Conservation (phyloP, 805 yeast species). For the Ogataea henricii region DNA sequence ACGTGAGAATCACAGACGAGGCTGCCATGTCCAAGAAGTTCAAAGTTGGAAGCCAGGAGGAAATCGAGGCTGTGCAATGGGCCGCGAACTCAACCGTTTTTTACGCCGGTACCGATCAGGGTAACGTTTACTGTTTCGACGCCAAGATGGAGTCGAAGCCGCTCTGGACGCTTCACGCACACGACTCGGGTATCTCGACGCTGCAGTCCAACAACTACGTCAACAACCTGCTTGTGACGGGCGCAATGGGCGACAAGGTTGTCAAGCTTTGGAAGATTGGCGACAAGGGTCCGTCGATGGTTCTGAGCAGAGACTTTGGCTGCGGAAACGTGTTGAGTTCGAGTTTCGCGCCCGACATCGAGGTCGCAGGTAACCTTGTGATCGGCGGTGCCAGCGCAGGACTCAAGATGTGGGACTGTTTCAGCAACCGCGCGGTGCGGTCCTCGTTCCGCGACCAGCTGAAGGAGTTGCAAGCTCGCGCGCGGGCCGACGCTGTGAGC, state of each 20-base stretch:
- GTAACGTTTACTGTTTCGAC: conserved; percentile 87
- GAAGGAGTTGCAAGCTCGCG: conserved; percentile 51
- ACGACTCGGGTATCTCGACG: conserved; percentile 89
- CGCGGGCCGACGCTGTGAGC: conserved; percentile 56
- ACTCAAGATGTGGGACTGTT: conserved; percentile 90
- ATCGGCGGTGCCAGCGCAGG: conserved; percentile 87
- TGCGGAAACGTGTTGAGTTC: conserved; percentile 88
- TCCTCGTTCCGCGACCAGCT: conserved; percentile 63
- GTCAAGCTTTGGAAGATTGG: conserved; percentile 85
- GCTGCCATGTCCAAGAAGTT: conserved; percentile 62
- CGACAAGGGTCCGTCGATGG: conserved; percentile 68
- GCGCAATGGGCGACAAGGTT: conserved; percentile 87
- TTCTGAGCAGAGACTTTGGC: conserved; percentile 86
- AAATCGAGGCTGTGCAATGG: conserved; percentile 83
- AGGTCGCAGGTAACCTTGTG: conserved; percentile 74
- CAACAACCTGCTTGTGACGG: conserved; percentile 76
- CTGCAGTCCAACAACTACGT: conserved; percentile 67
- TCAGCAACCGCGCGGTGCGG: conserved; percentile 79
- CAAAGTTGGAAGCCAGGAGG: conserved; percentile 60
- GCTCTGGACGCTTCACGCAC: conserved; percentile 95
- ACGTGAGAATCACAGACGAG: conserved; percentile 75
- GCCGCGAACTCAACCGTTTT: conserved; percentile 52
- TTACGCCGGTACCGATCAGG: conserved; percentile 89
- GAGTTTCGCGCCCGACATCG: conserved; percentile 83
- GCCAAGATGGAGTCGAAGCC: conserved; percentile 69